A percentile compares a stretch with the other conserved stretches of the same genome.
Evolutionary conservation across 169 alveolate species (phyloP).

Genomic region (Eimeria praecox): DNA sequence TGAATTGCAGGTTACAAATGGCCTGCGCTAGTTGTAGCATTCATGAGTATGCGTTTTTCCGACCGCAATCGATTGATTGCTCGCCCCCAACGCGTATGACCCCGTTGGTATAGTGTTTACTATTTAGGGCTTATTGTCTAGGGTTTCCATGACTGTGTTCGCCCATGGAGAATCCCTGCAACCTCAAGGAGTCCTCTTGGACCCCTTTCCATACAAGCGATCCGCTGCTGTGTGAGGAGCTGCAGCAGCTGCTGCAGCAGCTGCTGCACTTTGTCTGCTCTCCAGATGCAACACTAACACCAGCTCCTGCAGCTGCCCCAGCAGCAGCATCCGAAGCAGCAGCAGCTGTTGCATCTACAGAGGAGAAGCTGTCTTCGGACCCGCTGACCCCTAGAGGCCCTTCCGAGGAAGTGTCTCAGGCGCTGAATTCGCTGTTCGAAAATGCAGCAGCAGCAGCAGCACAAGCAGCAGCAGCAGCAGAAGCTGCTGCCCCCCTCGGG

Average conservation of each 20-base stretch:
- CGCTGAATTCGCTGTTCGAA: neutral
- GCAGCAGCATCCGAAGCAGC: neutral
- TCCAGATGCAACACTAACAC: neutral
- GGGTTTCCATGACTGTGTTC: neutral
- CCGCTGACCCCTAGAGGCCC: neutral
- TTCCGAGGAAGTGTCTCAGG: neutral
- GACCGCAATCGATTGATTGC: neutral
- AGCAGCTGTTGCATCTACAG: neutral
- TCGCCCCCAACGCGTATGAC: neutral
- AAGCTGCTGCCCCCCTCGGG: neutral
- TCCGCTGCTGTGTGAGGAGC: neutral
- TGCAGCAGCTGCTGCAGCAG: conserved; percentile 38
- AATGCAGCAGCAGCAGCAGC: conserved; percentile 34
- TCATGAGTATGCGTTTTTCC: neutral
- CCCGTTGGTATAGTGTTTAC: neutral
- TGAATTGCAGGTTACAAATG: neutral
- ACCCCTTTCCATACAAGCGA: neutral
- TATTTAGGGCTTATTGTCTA: neutral
- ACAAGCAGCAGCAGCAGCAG: neutral
- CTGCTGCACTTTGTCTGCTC: neutral
- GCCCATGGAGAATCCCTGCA: neutral
- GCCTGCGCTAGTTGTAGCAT: neutral
- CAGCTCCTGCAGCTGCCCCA: neutral
- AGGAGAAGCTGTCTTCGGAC: neutral
- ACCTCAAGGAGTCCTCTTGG: neutral